Evolutionary conservation across 164 flowering plant species (phyloP).

Genomic region (Umbellularia californica): DNA sequence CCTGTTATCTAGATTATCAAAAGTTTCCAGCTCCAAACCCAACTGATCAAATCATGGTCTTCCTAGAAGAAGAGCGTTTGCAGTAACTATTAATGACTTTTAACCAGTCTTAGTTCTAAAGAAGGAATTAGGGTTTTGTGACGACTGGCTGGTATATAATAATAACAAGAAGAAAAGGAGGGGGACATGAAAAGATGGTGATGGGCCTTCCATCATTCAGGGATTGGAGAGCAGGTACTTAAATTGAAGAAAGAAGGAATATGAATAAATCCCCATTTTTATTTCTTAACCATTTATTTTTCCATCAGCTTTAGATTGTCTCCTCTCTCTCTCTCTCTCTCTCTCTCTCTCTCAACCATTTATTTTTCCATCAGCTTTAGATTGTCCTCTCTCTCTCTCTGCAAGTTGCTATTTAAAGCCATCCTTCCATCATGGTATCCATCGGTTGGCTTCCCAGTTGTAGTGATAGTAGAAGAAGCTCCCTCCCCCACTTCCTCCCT

Average conservation of each 20-base stretch:
- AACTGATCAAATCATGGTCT: too few species aligned
- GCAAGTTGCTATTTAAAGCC: constrained; percentile 7
- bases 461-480: neutral
- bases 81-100: too few species aligned
- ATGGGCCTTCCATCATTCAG: constrained; percentile 2
- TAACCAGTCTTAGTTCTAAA: too few species aligned
- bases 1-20: too few species aligned
- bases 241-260: constrained; percentile 2
- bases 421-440: neutral
- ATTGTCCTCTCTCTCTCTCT: constrained; percentile 1
- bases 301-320: neutral
- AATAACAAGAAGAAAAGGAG: neutral
- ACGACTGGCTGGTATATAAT: neutral
- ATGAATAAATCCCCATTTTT: neutral
- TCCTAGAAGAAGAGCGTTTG: too few species aligned
- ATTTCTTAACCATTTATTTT: neutral
- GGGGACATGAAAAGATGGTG: constrained; percentile 1
- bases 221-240: neutral
- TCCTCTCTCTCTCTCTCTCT: constrained; percentile 1
- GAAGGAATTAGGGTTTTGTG: constrained; percentile 2
- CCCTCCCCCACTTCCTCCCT: neutral
- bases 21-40: too few species aligned
- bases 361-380: neutral
- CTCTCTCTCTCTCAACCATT: constrained; percentile 2
- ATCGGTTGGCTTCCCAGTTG: neutral